These are phyloP conservation scores for Taphrina pruni DNA, from an alignment of 1,139 yeast species.

Conservation along the genomic window DNA sequence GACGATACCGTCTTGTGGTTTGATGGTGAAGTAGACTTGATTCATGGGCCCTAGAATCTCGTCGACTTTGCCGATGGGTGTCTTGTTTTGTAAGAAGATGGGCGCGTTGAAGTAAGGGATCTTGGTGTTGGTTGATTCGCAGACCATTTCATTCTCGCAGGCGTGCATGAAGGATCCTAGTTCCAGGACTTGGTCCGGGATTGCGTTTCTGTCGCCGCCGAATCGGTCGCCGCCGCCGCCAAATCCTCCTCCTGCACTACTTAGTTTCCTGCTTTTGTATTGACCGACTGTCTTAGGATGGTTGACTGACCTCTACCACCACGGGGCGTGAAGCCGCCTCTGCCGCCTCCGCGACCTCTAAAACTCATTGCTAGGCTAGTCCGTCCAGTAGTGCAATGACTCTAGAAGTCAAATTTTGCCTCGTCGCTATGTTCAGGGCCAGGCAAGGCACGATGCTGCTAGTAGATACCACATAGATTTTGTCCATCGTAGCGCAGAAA, in stretches of 20 bases:
- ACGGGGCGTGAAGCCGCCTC: slow-evolving; percentile 34
- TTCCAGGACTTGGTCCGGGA: slow-evolving; percentile 58
- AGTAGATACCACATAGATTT: background rate
- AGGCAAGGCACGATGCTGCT: too few relatives aligned
- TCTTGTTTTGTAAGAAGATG: slow-evolving; percentile 87
- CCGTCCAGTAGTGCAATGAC: too few relatives aligned
- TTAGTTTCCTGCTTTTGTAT: background rate
- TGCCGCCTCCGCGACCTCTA: slow-evolving; percentile 40
- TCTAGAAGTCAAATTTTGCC: too few relatives aligned
- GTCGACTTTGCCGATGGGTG: slow-evolving; percentile 96
- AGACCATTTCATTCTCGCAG: slow-evolving; percentile 96
- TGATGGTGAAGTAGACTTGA: slow-evolving; percentile 94
- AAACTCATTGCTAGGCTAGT: slow-evolving; percentile 19
- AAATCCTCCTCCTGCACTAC: slow-evolving; percentile 26
- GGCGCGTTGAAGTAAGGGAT: slow-evolving; percentile 99
- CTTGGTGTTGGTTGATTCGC: slow-evolving; percentile 91
- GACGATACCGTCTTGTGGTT: slow-evolving; percentile 94
- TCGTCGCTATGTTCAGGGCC: too few relatives aligned
- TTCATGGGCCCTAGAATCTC: slow-evolving; percentile 97
- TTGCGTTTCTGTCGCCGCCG: slow-evolving; percentile 36
- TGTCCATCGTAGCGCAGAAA: slow-evolving; percentile 7
- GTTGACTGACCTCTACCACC: slow-evolving; percentile 34
- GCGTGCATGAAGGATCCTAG: slow-evolving; percentile 92
- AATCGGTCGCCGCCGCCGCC: slow-evolving; percentile 38
- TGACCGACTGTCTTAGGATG: background rate